phyloP scores from a whole-genome alignment of 805 yeast genomes.

The Torulaspora quercuum region DNA sequence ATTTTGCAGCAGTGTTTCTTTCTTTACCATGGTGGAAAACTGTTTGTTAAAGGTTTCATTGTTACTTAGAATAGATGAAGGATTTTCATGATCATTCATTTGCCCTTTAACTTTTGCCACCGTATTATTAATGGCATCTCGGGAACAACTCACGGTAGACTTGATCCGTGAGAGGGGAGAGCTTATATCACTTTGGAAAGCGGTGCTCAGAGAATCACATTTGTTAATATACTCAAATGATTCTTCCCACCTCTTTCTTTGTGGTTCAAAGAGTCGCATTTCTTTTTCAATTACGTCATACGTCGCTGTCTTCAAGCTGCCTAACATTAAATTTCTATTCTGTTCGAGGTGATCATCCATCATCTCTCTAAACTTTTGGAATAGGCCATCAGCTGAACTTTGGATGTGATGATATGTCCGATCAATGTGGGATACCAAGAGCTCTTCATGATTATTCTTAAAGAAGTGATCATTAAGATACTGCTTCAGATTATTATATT shows the following conservation, averaged over 20 bases:
- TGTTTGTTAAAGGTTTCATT: conserved; percentile 19
- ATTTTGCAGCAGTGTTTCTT: conserved; percentile 17
- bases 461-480: conserved; percentile 33
- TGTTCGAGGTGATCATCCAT: conserved; percentile 25
- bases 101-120: conserved; percentile 20
- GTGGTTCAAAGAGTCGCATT: conserved; percentile 30
- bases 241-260: conserved; percentile 31
- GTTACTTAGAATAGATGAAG: conserved; percentile 11
- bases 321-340: conserved; percentile 26
- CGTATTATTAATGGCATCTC: conserved; percentile 18
- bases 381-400: conserved; percentile 22
- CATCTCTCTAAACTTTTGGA: conserved; percentile 23
- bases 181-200: conserved; percentile 21
- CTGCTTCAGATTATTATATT: conserved; percentile 31
- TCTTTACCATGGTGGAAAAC: conserved; percentile 21
- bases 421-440: conserved; percentile 27
- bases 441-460: conserved; percentile 29
- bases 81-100: conserved; percentile 19
- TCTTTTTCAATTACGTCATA: conserved; percentile 32
- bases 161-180: conserved; percentile 21
- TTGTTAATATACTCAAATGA: conserved; percentile 33
- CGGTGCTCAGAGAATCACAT: conserved; percentile 34
- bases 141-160: conserved; percentile 20
- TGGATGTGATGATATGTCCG: conserved; percentile 27
- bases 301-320: conserved; percentile 30